Evolutionary conservation across 768 basidiomycete species (phyloP).

Genomic region (Serendipita indica): DNA sequence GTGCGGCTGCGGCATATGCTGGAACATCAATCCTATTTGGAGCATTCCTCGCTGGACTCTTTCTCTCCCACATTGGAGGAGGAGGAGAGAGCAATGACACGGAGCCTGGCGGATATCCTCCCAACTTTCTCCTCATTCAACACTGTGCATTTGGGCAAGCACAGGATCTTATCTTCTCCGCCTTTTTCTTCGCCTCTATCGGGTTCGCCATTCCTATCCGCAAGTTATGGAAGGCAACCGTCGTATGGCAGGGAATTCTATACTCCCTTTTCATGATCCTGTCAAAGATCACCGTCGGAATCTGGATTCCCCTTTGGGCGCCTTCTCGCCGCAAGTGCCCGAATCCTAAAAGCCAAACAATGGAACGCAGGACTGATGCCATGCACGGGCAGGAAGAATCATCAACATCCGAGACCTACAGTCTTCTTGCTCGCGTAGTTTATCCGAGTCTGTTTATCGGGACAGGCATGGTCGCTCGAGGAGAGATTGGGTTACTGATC

Average conservation of each 20-base stretch:
- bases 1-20: conserved; percentile 32
- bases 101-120: conserved; percentile 17
- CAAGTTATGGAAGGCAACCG: conserved; percentile 24
- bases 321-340: too few relatives aligned
- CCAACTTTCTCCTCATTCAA: conserved; percentile 16
- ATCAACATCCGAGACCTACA: too few relatives aligned
- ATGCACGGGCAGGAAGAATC: too few relatives aligned
- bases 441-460: too few relatives aligned
- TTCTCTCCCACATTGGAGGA: conserved; percentile 24
- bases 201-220: conserved; percentile 42
- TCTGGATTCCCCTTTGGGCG: conserved; percentile 25
- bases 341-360: too few relatives aligned
- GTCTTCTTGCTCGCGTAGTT: too few relatives aligned
- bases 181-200: conserved; percentile 53
- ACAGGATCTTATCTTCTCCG: conserved; percentile 36
- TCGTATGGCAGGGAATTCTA: conserved; percentile 41
- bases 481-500: conserved; percentile 53
- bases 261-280: conserved; percentile 44
- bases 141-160: too few relatives aligned
- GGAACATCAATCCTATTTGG: conserved; percentile 50
- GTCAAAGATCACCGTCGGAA: conserved; percentile 36
- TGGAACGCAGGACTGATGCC: too few relatives aligned
- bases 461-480: conserved; percentile 48
- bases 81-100: not conserved
- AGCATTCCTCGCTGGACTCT: conserved; percentile 43